Evolutionary conservation across 2,329 filamentous ascomycete genomes (phyloP).

Genomic region (Venturia asperata): DNA sequence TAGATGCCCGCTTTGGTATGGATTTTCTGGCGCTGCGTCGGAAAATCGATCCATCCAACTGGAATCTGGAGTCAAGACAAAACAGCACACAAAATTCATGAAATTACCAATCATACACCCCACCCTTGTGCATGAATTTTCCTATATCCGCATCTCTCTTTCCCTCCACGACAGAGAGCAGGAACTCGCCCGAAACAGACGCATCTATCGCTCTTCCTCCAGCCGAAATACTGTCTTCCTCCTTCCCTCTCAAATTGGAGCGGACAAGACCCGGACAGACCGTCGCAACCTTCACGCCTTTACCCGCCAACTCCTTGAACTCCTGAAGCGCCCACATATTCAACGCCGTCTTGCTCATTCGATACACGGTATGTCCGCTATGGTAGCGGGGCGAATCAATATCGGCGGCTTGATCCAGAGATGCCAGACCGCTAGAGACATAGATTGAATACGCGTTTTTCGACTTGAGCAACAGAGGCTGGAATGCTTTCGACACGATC

Average conservation of each 20-base stretch:
- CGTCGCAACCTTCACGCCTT: constrained; percentile 25
- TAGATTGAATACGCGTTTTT: constrained; percentile 34
- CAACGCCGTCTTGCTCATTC: constrained; percentile 38
- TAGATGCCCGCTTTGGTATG: too few species aligned
- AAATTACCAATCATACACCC: constrained; percentile 19
- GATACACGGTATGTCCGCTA: constrained; percentile 32
- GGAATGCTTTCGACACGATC: constrained; percentile 26
- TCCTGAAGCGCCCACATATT: constrained; percentile 30
- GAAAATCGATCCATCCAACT: too few species aligned
- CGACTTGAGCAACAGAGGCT: constrained; percentile 29
- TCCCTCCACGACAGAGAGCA: constrained; percentile 27
- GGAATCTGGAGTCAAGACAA: not conserved
- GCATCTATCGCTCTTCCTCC: constrained; percentile 22
- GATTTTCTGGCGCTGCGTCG: too few species aligned
- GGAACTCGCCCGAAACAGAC: constrained; percentile 23
- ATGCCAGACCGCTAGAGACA: constrained; percentile 34
- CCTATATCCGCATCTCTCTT: constrained; percentile 28
- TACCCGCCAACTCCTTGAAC: constrained; percentile 8
- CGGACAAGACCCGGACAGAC: constrained; percentile 28
- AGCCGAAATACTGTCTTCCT: constrained; percentile 22
- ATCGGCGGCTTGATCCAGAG: constrained; percentile 28
- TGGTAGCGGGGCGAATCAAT: constrained; percentile 26
- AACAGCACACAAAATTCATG: not conserved
- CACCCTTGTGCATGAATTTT: constrained; percentile 28
- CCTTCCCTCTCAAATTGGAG: constrained; percentile 27